phyloP scores from a whole-genome alignment of 768 basidiomycete species.

The Neoboletus magnificus region DNA sequence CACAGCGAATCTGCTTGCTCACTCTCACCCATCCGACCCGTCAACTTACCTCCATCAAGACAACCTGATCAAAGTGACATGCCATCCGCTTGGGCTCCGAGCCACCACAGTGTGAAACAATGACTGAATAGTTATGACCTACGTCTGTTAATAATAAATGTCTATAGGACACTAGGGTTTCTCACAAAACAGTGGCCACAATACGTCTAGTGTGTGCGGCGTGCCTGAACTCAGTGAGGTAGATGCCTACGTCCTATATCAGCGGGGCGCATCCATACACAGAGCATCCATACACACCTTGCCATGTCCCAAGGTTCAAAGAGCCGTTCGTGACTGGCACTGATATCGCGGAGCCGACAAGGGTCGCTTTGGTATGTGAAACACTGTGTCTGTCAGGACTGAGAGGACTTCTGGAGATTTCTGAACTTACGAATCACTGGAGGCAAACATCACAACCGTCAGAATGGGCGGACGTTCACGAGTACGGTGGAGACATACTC shows the following conservation, averaged over 20 bases:
- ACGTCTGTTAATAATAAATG: not conserved
- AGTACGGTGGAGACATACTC: slow-evolving; percentile 49
- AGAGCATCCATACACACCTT: slow-evolving; percentile 48
- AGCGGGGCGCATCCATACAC: not conserved
- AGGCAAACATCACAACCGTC: slow-evolving; percentile 5
- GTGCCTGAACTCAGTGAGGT: slow-evolving; percentile 82
- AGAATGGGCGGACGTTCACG: not conserved
- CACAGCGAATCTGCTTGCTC: not conserved
- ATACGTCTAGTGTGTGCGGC: slow-evolving; percentile 60
- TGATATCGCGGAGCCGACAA: slow-evolving; percentile 79
- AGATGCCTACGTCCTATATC: slow-evolving; percentile 54
- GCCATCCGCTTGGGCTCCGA: not conserved
- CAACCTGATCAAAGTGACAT: not conserved
- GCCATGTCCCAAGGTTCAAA: slow-evolving; percentile 89
- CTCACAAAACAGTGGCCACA: slow-evolving; percentile 81
- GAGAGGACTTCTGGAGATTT: not conserved
- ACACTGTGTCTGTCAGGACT: slow-evolving; percentile 45
- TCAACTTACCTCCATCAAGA: not conserved
- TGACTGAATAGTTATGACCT: slow-evolving; percentile 10
- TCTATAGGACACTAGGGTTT: not conserved
- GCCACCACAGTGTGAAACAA: not conserved
- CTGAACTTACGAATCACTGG: slow-evolving; percentile 68
- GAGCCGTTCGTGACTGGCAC: slow-evolving; percentile 79
- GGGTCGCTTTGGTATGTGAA: slow-evolving; percentile 86
- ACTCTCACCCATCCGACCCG: not conserved